Evolutionary conservation across 2,329 filamentous ascomycete species (phyloP), one percentile per base, ranked within the genome.

Genomic region (Aphanoascus verrucosus): DNA sequence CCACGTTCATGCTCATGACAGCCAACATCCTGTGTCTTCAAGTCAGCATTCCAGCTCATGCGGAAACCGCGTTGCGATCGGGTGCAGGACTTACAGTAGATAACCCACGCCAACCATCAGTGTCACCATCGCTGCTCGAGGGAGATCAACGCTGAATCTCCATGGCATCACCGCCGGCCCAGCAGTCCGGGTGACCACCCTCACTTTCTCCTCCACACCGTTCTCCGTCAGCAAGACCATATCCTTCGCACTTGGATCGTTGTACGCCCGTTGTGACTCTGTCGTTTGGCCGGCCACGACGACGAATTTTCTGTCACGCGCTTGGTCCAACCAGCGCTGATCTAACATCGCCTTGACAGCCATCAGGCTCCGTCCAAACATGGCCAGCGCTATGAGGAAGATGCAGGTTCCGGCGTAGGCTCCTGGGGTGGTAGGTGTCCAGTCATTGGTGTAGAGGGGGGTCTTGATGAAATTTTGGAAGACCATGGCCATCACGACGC

Each of bases 401-500:
- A 96, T 86, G 74, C 91, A 94, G 28, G 88, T 94, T 53, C 82
- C 91, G 1, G 88, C 88, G 69, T 96, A 97, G 56, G 78, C 73
- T 61, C 84, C 88, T 5, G 77, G 73, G 35, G 73, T 83, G 28
- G 65, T 70, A 4, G 91, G 91, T 1, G 85, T 85, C 88, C 90
- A 97, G 50, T 74, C 67, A 19, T 71, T 67, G 14, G 86, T 83
- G 72, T 77, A 88, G 44, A 88, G 75, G 2, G 83, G 75, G 0
- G 83, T 86, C 53, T 66, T 69, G 45, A 80, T 79, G 54, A 74
- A 71, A 58, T 77, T 80, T 35, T 56, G 52, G 58, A 73, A 73
- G 46, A 68, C 61, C 69, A 71, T 70, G 31, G 60, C 40, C 69
- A 71, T 70, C 15, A 48, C 43, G 5, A 12, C 14, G 44, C 23